Evolutionary conservation across 179 eudicot species (phyloP).

Genomic region (Silene noctiflora): DNA sequence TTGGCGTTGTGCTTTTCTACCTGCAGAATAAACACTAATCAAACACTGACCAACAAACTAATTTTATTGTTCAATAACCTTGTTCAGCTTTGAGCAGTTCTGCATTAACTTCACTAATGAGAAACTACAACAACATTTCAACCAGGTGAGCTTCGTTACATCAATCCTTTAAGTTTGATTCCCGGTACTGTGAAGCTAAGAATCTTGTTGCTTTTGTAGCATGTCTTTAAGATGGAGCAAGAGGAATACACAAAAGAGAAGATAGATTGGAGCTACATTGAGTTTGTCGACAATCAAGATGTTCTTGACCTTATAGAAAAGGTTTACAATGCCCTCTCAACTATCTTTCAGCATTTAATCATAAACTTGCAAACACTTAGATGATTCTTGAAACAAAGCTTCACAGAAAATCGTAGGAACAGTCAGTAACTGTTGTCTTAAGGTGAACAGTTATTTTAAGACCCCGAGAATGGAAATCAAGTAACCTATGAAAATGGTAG

Average conservation of each 20-base stretch:
- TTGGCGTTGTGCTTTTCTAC: neutral
- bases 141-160: constrained; percentile 51
- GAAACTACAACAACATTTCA: constrained; percentile 96
- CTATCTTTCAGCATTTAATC: neutral
- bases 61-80: constrained; percentile 16
- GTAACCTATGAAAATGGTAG: neutral
- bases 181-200: constrained; percentile 8
- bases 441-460: constrained; percentile 3
- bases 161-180: neutral
- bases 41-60: constrained; percentile 8
- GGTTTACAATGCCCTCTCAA: constrained; percentile 36
- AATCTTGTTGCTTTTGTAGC: constrained; percentile 46
- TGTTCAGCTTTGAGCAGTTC: constrained; percentile 92
- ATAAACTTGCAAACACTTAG: neutral
- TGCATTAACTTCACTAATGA: constrained; percentile 95
- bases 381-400: no score
- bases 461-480: neutral
- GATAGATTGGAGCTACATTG: constrained; percentile 97
- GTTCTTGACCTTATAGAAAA: constrained; percentile 98
- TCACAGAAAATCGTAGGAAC: no score
- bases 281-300: constrained; percentile 96
- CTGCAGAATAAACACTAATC: neutral
- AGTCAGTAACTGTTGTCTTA: neutral
- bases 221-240: constrained; percentile 99
- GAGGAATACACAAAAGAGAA: constrained; percentile 94